Conservation (phyloP, 805 yeast species). For the Sugiyamaella smithiae region DNA sequence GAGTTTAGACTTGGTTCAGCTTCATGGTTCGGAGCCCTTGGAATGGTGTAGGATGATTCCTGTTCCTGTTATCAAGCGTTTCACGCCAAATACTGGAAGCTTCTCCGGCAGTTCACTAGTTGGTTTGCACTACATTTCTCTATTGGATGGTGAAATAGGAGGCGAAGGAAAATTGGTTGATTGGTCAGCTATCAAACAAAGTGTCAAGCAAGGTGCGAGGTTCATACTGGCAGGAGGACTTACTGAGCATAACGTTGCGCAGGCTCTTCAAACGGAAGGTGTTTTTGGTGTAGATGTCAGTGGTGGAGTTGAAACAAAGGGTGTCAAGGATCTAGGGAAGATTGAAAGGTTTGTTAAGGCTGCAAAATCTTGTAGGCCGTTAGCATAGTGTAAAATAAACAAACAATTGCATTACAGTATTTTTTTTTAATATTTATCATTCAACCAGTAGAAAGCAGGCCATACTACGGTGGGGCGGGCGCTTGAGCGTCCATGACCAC, state of each 20-base stretch:
- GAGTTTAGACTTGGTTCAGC: conserved; percentile 72
- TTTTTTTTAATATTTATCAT: background rate
- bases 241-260: conserved; percentile 63
- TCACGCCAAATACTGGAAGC: conserved; percentile 51
- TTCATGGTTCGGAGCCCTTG: conserved; percentile 75
- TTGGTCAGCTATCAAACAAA: conserved; percentile 57
- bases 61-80: conserved; percentile 71
- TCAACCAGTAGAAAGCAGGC: background rate
- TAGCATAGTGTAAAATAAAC: background rate
- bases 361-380: conserved; percentile 37
- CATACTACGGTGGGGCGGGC: no score
- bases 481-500: conserved; percentile 3
- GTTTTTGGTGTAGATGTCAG: conserved; percentile 92
- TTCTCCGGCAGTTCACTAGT: conserved; percentile 35
- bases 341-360: conserved; percentile 55
- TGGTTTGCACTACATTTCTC: conserved; percentile 50
- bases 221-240: conserved; percentile 89
- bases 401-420: background rate
- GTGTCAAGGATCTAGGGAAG: conserved; percentile 66
- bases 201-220: conserved; percentile 35
- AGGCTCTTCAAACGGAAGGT: conserved; percentile 52
- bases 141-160: conserved; percentile 85
- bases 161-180: conserved; percentile 84
- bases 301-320: conserved; percentile 87
- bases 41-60: conserved; percentile 40